phyloP scores from a whole-genome alignment of 352 stramenopile species.

The Aphanomyces cochlioides region DNA sequence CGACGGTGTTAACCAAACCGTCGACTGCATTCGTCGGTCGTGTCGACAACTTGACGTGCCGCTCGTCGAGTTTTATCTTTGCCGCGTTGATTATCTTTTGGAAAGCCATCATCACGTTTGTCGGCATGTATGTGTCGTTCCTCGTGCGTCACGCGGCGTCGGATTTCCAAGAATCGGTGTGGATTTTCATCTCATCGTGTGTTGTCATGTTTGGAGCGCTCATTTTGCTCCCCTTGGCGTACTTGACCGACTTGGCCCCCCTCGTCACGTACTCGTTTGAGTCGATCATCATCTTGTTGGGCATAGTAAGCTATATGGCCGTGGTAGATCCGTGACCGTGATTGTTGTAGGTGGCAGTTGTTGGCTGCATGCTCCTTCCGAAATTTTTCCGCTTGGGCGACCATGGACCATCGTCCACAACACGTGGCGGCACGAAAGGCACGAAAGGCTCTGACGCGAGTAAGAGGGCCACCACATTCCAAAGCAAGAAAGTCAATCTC shows the following conservation, averaged over 20 bases:
- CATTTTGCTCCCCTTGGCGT: constrained; percentile 9
- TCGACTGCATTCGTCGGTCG: constrained; percentile 34
- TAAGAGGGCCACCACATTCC: no score
- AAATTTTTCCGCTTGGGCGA: not conserved
- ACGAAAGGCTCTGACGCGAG: no score
- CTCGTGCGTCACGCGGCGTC: constrained; percentile 54
- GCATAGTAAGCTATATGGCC: constrained; percentile 29
- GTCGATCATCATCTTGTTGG: constrained; percentile 32
- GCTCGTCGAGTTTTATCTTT: constrained; percentile 52
- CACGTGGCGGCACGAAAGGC: no score
- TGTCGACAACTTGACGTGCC: constrained; percentile 38
- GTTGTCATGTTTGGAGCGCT: constrained; percentile 44
- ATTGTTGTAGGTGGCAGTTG: not conserved
- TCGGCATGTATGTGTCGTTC: constrained; percentile 51
- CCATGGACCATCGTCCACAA: no score
- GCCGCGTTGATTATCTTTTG: constrained; percentile 51
- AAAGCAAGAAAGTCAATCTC: no score
- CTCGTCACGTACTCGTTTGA: not conserved
- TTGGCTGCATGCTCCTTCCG: not conserved
- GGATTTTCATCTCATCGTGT: constrained; percentile 50
- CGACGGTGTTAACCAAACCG: constrained; percentile 12
- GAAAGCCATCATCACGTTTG: constrained; percentile 51
- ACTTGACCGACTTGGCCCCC: constrained; percentile 35
- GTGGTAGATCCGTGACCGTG: not conserved
- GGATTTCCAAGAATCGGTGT: constrained; percentile 64